phyloP scores from a whole-genome alignment of 2,329 filamentous ascomycete species.

The Achaetomium macrosporum region DNA sequence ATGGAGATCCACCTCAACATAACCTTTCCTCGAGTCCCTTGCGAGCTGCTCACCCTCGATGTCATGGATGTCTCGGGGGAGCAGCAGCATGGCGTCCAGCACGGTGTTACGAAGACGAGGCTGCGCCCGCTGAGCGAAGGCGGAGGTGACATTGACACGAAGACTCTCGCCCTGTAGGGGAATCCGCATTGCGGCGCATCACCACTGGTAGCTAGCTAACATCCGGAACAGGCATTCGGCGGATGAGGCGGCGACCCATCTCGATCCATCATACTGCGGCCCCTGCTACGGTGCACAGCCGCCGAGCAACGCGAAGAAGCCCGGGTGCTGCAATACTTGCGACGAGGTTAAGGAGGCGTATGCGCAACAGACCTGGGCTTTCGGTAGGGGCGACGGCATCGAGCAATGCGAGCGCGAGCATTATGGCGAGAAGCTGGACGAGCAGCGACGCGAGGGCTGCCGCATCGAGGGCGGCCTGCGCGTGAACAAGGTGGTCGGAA shows the following conservation, averaged over 20 bases:
- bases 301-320: slow-evolving; percentile 64
- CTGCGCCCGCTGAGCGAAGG: slow-evolving; percentile 68
- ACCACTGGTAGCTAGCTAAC: slow-evolving; percentile 14
- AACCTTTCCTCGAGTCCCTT: slow-evolving; percentile 88
- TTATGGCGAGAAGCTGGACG: slow-evolving; percentile 81
- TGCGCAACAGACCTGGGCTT: slow-evolving; percentile 83
- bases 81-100: slow-evolving; percentile 88
- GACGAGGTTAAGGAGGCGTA: slow-evolving; percentile 96
- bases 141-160: slow-evolving; percentile 66
- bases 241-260: slow-evolving; percentile 65
- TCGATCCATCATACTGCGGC: slow-evolving; percentile 90
- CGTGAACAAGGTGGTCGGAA: slow-evolving; percentile 97
- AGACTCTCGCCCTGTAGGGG: slow-evolving; percentile 60
- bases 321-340: slow-evolving; percentile 95
- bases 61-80: slow-evolving; percentile 99
- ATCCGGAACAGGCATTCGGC: slow-evolving; percentile 52
- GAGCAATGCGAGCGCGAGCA: slow-evolving; percentile 95
- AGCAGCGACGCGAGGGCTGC: slow-evolving; percentile 86
- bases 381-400: slow-evolving; percentile 84
- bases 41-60: slow-evolving; percentile 91
- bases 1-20: slow-evolving; percentile 99
- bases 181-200: not conserved
- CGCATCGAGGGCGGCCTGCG: slow-evolving; percentile 86
- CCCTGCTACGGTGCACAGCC: slow-evolving; percentile 81
- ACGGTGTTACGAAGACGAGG: slow-evolving; percentile 88